Conservation (phyloP, 345 rosid genomes). For the Gossypium mustelinum region DNA sequence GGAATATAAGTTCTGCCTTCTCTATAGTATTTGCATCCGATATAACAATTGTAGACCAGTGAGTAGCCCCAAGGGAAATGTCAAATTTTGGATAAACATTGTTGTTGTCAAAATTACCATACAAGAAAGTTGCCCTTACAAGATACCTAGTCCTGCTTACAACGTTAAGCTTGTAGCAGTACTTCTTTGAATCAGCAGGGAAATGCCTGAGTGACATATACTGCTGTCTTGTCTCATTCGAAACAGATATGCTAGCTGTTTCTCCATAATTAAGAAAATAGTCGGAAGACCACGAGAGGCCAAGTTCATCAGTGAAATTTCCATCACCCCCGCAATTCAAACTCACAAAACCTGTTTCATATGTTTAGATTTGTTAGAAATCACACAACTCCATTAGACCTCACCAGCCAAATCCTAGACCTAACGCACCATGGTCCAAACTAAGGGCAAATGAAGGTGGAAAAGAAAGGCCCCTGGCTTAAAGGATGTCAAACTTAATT, state of each 20-base stretch:
- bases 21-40: conserved; percentile 71
- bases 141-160: conserved; percentile 75
- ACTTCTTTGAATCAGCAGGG: conserved; percentile 88
- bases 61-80: conserved; percentile 84
- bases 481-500: not conserved
- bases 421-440: conserved; percentile 3
- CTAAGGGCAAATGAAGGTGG: not conserved
- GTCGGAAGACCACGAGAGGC: conserved; percentile 80
- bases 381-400: not conserved
- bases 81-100: conserved; percentile 94
- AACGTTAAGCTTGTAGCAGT: conserved; percentile 76
- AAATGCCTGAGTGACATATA: conserved; percentile 78
- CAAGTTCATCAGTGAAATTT: conserved; percentile 71
- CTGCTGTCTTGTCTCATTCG: conserved; percentile 66
- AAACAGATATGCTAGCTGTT: conserved; percentile 47
- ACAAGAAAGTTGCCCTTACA: conserved; percentile 90
- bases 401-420: not conserved
- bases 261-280: conserved; percentile 59
- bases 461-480: not conserved
- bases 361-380: conserved; percentile 11
- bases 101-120: conserved; percentile 80
- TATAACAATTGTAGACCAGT: conserved; percentile 84
- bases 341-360: conserved; percentile 80
- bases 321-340: conserved; percentile 82
- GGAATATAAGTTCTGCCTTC: conserved; percentile 70